Conservation (phyloP, 2,329 filamentous ascomycete species). For the Nemania diffusa region DNA sequence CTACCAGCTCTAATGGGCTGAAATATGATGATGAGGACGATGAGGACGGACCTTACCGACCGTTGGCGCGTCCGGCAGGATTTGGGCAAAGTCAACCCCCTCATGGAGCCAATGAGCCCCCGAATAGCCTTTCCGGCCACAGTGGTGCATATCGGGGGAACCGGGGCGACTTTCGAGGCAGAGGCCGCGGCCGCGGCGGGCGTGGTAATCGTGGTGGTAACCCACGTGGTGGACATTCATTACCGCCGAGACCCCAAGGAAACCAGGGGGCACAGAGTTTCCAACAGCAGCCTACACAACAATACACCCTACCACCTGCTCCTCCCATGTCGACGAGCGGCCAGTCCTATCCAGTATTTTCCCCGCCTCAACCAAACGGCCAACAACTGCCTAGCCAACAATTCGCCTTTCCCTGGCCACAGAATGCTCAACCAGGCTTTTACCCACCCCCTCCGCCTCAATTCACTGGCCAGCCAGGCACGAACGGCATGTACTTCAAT, state of each 20-base stretch:
- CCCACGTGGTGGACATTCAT: conserved; percentile 57
- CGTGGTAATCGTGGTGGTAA: conserved; percentile 54
- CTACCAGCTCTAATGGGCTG: conserved; percentile 57
- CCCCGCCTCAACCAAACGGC: conserved; percentile 49
- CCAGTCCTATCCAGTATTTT: conserved; percentile 39
- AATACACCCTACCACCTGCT: conserved; percentile 45
- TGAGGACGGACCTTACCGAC: conserved; percentile 74
- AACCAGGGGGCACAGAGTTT: conserved; percentile 43
- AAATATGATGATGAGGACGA: conserved; percentile 79
- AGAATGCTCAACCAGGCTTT: conserved; percentile 47
- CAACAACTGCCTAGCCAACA: conserved; percentile 51
- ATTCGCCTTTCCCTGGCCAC: conserved; percentile 60
- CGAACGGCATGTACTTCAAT: conserved; percentile 63
- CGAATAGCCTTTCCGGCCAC: conserved; percentile 44
- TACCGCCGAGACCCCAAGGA: conserved; percentile 49
- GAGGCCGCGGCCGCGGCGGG: conserved; percentile 54
- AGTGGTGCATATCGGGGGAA: conserved; percentile 53
- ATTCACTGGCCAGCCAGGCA: conserved; percentile 50
- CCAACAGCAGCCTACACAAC: conserved; percentile 51
- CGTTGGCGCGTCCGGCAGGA: conserved; percentile 73
- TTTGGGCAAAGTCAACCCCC: conserved; percentile 63
- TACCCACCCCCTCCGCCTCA: conserved; percentile 56
- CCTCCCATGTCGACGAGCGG: conserved; percentile 52
- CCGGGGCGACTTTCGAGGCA: conserved; percentile 60
- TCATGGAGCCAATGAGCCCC: conserved; percentile 54